phyloP scores from a whole-genome alignment of 2,329 filamentous ascomycete species.

The Emergomyces africanus region DNA sequence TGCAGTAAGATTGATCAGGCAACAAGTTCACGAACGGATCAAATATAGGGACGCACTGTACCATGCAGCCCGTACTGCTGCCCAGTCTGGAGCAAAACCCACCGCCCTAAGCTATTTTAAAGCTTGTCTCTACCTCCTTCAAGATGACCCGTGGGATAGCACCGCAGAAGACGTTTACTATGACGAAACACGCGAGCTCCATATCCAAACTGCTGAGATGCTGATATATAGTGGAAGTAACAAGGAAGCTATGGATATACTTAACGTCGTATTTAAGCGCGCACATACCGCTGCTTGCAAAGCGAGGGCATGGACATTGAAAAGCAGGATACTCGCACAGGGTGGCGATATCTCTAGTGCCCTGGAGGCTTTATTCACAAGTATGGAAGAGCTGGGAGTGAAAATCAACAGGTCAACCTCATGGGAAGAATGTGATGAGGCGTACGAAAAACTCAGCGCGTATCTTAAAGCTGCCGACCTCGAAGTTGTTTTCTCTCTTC shows the following conservation, averaged over 20 bases:
- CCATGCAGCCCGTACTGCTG: slow-evolving; percentile 63
- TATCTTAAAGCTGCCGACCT: slow-evolving; percentile 48
- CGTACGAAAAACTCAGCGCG: slow-evolving; percentile 53
- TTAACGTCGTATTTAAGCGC: slow-evolving; percentile 56
- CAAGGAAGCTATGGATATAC: slow-evolving; percentile 52
- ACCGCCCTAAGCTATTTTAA: slow-evolving; percentile 75
- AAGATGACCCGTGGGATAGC: slow-evolving; percentile 65
- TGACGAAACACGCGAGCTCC: slow-evolving; percentile 69
- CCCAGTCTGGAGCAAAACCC: slow-evolving; percentile 68
- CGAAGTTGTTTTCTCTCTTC: slow-evolving; percentile 24
- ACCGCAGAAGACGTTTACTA: slow-evolving; percentile 61
- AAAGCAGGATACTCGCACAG: slow-evolving; percentile 65
- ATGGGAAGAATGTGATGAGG: slow-evolving; percentile 63
- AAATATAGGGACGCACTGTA: slow-evolving; percentile 65
- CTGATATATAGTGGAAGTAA: slow-evolving; percentile 66
- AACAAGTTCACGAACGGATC: slow-evolving; percentile 45
- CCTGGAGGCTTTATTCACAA: slow-evolving; percentile 56
- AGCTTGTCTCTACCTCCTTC: slow-evolving; percentile 64
- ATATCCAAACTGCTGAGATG: slow-evolving; percentile 69
- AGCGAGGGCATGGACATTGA: slow-evolving; percentile 69
- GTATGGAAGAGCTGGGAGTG: slow-evolving; percentile 56
- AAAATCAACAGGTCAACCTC: slow-evolving; percentile 52
- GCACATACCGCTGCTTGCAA: slow-evolving; percentile 65
- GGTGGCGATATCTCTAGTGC: slow-evolving; percentile 58
- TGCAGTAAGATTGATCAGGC: slow-evolving; percentile 61